A percentile compares a stretch with the other conserved stretches of the same genome.
Evolutionary conservation across 805 yeast genomes (phyloP).

Genomic region (Ascoidea rubescens): DNA sequence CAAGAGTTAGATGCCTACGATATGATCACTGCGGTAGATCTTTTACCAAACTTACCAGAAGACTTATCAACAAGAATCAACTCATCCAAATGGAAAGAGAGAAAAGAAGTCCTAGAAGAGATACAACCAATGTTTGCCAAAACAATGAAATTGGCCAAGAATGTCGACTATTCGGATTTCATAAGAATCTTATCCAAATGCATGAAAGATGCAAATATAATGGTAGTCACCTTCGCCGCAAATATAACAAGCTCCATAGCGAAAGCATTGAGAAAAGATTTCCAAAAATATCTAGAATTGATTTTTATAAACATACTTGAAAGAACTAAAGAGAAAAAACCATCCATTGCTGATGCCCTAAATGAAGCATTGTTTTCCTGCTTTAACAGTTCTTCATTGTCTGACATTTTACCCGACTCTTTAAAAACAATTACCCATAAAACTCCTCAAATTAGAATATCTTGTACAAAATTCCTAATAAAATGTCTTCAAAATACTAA

Average conservation of each 20-base stretch:
- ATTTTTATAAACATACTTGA: slow-evolving; percentile 57
- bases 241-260: slow-evolving; percentile 48
- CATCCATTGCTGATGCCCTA: slow-evolving; percentile 61
- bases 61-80: slow-evolving; percentile 40
- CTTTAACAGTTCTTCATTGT: slow-evolving; percentile 33
- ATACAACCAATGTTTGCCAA: slow-evolving; percentile 31
- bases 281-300: slow-evolving; percentile 36
- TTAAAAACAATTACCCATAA: slow-evolving; percentile 39
- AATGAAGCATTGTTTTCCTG: slow-evolving; percentile 50
- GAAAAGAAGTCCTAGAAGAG: slow-evolving; percentile 75
- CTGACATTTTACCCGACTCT: slow-evolving; percentile 34
- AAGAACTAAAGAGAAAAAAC: slow-evolving; percentile 80
- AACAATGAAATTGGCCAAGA: slow-evolving; percentile 36
- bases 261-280: slow-evolving; percentile 45
- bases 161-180: slow-evolving; percentile 54
- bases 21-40: slow-evolving; percentile 53
- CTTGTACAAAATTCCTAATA: slow-evolving; percentile 49
- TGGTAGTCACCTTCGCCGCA: slow-evolving; percentile 72
- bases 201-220: slow-evolving; percentile 79
- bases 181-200: slow-evolving; percentile 52
- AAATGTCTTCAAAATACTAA: slow-evolving; percentile 44
- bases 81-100: slow-evolving; percentile 79
- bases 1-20: slow-evolving; percentile 49
- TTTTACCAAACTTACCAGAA: slow-evolving; percentile 50
- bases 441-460: slow-evolving; percentile 71